phyloP scores from a whole-genome alignment of 441 rosid genomes.

The Corymbia calophylla region DNA sequence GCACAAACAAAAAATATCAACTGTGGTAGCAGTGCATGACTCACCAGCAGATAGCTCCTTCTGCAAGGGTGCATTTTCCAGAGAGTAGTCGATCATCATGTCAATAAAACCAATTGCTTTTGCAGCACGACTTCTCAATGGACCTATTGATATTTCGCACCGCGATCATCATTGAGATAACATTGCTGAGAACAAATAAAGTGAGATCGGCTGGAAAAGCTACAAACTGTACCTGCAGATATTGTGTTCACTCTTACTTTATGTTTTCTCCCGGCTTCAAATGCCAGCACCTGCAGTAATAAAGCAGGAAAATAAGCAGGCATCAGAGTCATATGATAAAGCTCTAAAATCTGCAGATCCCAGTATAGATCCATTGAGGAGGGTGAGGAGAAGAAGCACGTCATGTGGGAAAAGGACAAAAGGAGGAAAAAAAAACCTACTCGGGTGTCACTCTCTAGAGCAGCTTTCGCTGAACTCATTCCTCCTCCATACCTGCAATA shows the following conservation, averaged over 20 bases:
- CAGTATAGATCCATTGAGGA: background rate
- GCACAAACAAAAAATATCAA: background rate
- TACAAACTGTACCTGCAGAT: conserved; percentile 45
- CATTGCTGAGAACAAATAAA: background rate
- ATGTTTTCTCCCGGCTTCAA: conserved; percentile 95
- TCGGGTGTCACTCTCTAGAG: conserved; percentile 91
- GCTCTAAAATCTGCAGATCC: background rate
- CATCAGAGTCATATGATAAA: background rate
- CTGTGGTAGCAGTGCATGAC: background rate
- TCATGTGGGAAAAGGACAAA: background rate
- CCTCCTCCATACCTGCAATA: conserved; percentile 90
- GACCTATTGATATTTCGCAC: conserved; percentile 34
- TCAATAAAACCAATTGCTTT: conserved; percentile 89
- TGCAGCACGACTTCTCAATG: conserved; percentile 82
- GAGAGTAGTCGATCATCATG: conserved; percentile 75
- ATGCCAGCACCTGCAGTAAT: conserved; percentile 67
- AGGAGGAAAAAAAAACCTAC: conserved; percentile 26
- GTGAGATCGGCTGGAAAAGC: background rate
- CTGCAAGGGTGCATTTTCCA: conserved; percentile 69
- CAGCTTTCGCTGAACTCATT: conserved; percentile 98
- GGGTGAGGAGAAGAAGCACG: background rate
- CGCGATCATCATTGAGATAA: background rate
- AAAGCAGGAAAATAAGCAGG: background rate
- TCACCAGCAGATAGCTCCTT: conserved; percentile 85
- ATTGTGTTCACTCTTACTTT: conserved; percentile 90